Percentiles rank a stretch among this genome's conserved stretches.
Conservation (phyloP, 306 rosid species). For the Rosa rugosa region DNA sequence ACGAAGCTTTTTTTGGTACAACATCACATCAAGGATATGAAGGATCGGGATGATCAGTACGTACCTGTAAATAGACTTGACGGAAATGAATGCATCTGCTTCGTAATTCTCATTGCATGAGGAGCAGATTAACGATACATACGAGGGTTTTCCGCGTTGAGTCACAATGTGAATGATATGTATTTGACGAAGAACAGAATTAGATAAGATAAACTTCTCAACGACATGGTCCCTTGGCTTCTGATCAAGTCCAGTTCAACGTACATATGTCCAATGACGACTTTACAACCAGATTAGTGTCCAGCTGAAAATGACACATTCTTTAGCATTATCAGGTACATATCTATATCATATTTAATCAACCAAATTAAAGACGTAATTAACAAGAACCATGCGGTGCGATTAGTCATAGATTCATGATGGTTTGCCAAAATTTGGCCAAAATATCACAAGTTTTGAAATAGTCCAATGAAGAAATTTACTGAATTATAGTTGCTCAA, state of each 20-base stretch:
- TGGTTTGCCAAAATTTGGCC: background rate
- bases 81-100: background rate
- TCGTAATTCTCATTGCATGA: background rate
- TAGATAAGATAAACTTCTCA: background rate
- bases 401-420: background rate
- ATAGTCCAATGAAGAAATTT: no score
- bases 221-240: background rate
- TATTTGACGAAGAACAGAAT: background rate
- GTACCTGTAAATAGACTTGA: background rate
- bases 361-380: background rate
- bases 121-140: background rate
- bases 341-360: slow-evolving; percentile 2
- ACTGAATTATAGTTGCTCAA: no score
- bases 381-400: background rate
- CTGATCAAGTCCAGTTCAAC: background rate
- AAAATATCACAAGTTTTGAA: background rate
- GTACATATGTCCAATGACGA: background rate
- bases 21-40: background rate
- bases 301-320: background rate
- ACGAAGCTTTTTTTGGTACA: background rate
- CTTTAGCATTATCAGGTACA: background rate
- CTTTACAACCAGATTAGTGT: background rate
- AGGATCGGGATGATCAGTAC: background rate
- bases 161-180: background rate
- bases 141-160: background rate